Evolutionary conservation across 2,329 filamentous ascomycete genomes (phyloP), one percentile per base, ranked within the genome.

Genomic region (Sporothrix globosa): DNA sequence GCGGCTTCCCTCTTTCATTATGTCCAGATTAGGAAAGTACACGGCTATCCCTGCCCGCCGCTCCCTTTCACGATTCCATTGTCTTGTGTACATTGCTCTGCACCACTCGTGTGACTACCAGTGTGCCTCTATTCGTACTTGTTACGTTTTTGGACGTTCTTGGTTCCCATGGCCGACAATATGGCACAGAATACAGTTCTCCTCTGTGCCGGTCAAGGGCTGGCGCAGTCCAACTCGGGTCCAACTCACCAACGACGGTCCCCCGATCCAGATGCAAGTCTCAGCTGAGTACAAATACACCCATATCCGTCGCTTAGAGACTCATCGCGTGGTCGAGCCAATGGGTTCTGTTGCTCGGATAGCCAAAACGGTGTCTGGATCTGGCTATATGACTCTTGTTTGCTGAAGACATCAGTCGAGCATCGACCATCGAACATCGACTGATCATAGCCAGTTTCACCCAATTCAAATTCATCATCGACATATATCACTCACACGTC

Each of bases 11-110:
- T 44, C n/a, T 44, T 41, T 44, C 2, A 21, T 44, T 34, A 9
- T 17, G 39, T 61, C 56, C 39, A 9, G 24, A 61, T 44, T 61
- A 44, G 56, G 39, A n/a, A 61, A 61, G 56, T 61, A 61, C 56
- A 61, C 56, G n/a, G 10, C 56, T 6, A 17, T 3, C 34, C 56
- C 17, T 61, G 13, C 44, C 56, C 14, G 21, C n/a, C n/a, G 7
- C 17, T 17, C 19, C 21, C n/a, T 41, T 21, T n/a, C 56, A 61
- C 56, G 34, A 44, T 44, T 61, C 34, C 56, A 61, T 24, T 61
- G 56, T 44, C n/a, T n/a, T 34, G 10, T 24, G n/a, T 61, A 17
- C 56, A 44, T 58, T 41, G 27, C 27, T 30, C 53, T 17, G 13
- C 11, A 17, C 41, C 41, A 44, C 53, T 27, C 53, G 19, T 56